These are phyloP conservation scores for Paxillus ammoniavirescens DNA, from an alignment of 768 basidiomycete species.

Conservation along the genomic window DNA sequence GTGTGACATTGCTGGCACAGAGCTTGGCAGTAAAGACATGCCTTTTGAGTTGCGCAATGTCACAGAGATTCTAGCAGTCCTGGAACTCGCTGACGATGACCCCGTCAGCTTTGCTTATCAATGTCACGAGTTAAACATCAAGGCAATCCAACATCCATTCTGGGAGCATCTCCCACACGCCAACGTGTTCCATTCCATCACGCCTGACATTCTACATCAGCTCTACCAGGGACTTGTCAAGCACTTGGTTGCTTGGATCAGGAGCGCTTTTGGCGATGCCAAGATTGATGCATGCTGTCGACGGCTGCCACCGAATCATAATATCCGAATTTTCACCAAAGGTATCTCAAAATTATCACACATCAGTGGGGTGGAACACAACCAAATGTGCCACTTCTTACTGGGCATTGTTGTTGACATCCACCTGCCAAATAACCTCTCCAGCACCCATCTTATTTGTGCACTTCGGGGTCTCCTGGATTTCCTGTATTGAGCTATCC, in stretches of 20 bases:
- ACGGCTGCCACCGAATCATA: background rate
- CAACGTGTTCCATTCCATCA: conserved; percentile 22
- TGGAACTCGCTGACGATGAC: background rate
- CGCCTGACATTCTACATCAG: conserved; percentile 36
- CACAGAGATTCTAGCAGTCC: background rate
- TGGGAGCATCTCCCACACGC: conserved; percentile 28
- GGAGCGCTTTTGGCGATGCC: background rate
- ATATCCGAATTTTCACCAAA: background rate
- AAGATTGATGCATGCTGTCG: background rate
- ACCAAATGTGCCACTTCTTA: background rate
- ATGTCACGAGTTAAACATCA: conserved; percentile 12
- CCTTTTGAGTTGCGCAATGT: background rate
- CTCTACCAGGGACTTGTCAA: conserved; percentile 36
- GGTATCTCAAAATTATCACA: background rate
- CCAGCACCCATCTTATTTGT: background rate
- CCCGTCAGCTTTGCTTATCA: background rate
- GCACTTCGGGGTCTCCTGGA: background rate
- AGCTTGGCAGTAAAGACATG: background rate
- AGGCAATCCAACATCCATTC: conserved; percentile 21
- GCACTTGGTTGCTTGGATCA: conserved; percentile 31
- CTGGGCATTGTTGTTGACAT: background rate
- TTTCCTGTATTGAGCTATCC: background rate
- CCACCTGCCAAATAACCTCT: background rate
- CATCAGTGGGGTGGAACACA: background rate
- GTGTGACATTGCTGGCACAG: conserved; percentile 1